Base-by-base conservation (phyloP, 148 eudicot genomes). In the Heliosperma pusillum region DNA sequence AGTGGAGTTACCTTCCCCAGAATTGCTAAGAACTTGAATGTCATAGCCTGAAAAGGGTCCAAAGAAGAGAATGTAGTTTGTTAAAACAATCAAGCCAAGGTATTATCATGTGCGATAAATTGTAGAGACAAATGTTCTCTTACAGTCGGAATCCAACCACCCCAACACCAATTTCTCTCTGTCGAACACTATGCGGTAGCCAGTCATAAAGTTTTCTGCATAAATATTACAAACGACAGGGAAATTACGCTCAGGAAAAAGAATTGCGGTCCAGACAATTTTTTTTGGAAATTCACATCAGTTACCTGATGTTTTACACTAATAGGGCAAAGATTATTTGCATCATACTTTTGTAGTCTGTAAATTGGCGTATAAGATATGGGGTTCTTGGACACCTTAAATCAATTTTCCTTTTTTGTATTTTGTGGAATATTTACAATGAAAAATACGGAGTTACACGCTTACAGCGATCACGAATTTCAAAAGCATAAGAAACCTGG, bases 141-240 rank as follows among this genome's bases (percentile, higher is more conserved):
- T 60, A 89, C 94, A 93, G 70, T 88, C 79, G 12, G 89, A 91
- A 67, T 80, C 86, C 86, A 89, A 86, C 98, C 98, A 93, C 40
- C 98, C 96, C 62, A 93, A 84, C 25, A 83, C 74, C n/a, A 85
- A 85, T 71, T 88, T 85, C 79, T 93, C 96, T 78, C 93, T 79
- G 84, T 93, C 92, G 69, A 93, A 93, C 58, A 93, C 96, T 25
- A 90, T 74, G 26, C 87, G 90, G 81, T 93, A 91, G 40, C 96
- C 93, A 75, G 91, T 90, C 98, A 93, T 90, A 69, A 93, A 93
- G 72, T 93, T 93, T 66, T 93, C 98, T 93, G 98, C 72, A 79
- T 0, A 67, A 78, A 78, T 10, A 72, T 10, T 7, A 13, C 25
- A 9, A 55, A 19, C 11, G 50, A 17, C 75, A 66, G 56, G n/a